phyloP scores from a whole-genome alignment of 495 filamentous ascomycete genomes.

The Penicillium goetzii region DNA sequence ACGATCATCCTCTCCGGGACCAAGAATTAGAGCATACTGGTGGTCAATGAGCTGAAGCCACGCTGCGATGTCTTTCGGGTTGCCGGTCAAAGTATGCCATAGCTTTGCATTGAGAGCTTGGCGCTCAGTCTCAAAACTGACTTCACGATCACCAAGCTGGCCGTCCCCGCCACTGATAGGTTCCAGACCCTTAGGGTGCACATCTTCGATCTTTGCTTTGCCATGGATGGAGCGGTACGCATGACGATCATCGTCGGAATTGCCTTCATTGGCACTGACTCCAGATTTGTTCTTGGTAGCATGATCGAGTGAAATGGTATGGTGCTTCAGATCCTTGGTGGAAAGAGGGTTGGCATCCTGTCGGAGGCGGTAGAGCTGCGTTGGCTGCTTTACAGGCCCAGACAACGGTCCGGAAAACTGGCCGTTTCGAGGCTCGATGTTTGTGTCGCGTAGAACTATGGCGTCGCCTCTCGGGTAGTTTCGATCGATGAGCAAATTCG shows the following conservation, averaged over 20 bases:
- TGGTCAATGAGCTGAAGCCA: slow-evolving; percentile 80
- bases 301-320: slow-evolving; percentile 51
- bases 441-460: slow-evolving; percentile 45
- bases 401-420: slow-evolving; percentile 5
- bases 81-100: slow-evolving; percentile 57
- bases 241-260: slow-evolving; percentile 52
- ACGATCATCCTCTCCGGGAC: slow-evolving; percentile 39
- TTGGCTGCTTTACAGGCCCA: slow-evolving; percentile 13
- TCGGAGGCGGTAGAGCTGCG: slow-evolving; percentile 19
- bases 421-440: background rate
- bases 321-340: slow-evolving; percentile 23
- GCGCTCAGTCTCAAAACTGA: slow-evolving; percentile 44
- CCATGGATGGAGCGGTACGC: slow-evolving; percentile 74
- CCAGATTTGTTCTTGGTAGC: slow-evolving; percentile 32
- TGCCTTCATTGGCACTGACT: slow-evolving; percentile 15
- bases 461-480: slow-evolving; percentile 48
- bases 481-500: slow-evolving; percentile 55
- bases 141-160: slow-evolving; percentile 36
- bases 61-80: slow-evolving; percentile 65
- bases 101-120: slow-evolving; percentile 61
- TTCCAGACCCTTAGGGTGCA: slow-evolving; percentile 53
- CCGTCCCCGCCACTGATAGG: slow-evolving; percentile 53
- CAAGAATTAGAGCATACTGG: slow-evolving; percentile 65
- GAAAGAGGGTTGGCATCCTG: background rate
- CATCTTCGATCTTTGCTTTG: slow-evolving; percentile 59